Base-by-base conservation (phyloP, 148 eudicot species). In the Oxyria digyna region DNA sequence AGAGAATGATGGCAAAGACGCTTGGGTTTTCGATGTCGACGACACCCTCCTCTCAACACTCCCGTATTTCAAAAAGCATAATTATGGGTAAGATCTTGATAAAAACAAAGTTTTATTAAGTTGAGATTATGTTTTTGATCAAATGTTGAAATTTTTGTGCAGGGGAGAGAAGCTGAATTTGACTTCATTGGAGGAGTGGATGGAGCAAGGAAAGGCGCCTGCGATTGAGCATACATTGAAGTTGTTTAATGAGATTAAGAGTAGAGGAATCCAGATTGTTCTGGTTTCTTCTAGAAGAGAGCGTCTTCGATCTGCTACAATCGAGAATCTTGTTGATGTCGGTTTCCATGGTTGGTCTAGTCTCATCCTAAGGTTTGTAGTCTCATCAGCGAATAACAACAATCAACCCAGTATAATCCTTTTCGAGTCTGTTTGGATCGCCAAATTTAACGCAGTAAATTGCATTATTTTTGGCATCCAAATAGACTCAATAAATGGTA, bases 11-110 rank as follows among this genome's bases (percentile, higher is more conserved):
- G 82, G 82, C 8, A 78, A 71, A 32, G 87, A 81, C 52, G 81
- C 84, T 7, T 81, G 87, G 87, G 74, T 83, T 35, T 82, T 83
- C 35, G 82, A 83, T 26, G 35, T 83, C 6, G 82, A 84, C 68
- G 82, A 81, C 55, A 76, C 87, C 0, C 79, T 84, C 20, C 74
- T 84, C 17, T 84, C 87, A 6, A 78, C 81, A 20, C 69, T 84
- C 57, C 84, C 87, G 26, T 84, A 78, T 79, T 84, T 67, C 76
- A 81, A 78, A 68, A 78, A 72, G 40, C 84, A 78, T 46, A 38
- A 67, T 17, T 78, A 40, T 21, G 84, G 87, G 87, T 81, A 72
- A 76, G 5, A 8, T 21, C 12, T 41, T 8, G 1, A 2, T 9
- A 15, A 43, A n/a, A n/a, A 45, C 3, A 45, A 45, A 17, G 18